phyloP scores from a whole-genome alignment of 2,329 filamentous ascomycete genomes.

The Alternaria alternata region DNA sequence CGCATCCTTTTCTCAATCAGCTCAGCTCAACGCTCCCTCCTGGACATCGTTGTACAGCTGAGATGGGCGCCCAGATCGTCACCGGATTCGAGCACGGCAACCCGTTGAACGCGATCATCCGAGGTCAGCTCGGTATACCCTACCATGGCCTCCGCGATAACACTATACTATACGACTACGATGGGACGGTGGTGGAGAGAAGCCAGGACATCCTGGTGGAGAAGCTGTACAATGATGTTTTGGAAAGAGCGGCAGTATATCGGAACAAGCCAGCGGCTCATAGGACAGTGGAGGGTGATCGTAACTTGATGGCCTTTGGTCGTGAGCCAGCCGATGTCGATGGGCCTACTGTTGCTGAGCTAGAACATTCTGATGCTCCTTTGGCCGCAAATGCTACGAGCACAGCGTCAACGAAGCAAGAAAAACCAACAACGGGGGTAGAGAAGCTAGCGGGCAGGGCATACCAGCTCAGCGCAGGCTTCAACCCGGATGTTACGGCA shows the following conservation, averaged over 20 bases:
- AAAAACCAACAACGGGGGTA: constrained; percentile 60
- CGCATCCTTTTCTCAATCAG: constrained; percentile 72
- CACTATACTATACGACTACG: constrained; percentile 88
- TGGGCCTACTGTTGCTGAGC: constrained; percentile 73
- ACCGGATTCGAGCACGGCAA: constrained; percentile 97
- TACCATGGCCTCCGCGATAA: constrained; percentile 83
- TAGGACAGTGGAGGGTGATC: constrained; percentile 81
- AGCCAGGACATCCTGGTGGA: constrained; percentile 83
- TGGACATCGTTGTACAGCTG: constrained; percentile 76
- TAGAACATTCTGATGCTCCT: constrained; percentile 72
- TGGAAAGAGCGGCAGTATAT: constrained; percentile 90
- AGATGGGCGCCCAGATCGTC: constrained; percentile 98
- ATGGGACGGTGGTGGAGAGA: constrained; percentile 79
- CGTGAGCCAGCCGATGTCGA: constrained; percentile 70
- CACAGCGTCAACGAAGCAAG: constrained; percentile 44
- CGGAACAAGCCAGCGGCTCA: constrained; percentile 77
- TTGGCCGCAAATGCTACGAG: constrained; percentile 58
- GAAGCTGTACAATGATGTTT: constrained; percentile 91
- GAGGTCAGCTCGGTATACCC: constrained; percentile 85
- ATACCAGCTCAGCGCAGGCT: constrained; percentile 72
- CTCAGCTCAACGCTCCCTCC: constrained; percentile 60
- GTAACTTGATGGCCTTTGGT: constrained; percentile 80
- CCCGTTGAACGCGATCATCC: constrained; percentile 87
- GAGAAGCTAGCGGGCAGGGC: constrained; percentile 74
- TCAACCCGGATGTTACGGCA: constrained; percentile 74